phyloP scores from a whole-genome alignment of 208 protist genomes.

The Phytomonas francai region DNA sequence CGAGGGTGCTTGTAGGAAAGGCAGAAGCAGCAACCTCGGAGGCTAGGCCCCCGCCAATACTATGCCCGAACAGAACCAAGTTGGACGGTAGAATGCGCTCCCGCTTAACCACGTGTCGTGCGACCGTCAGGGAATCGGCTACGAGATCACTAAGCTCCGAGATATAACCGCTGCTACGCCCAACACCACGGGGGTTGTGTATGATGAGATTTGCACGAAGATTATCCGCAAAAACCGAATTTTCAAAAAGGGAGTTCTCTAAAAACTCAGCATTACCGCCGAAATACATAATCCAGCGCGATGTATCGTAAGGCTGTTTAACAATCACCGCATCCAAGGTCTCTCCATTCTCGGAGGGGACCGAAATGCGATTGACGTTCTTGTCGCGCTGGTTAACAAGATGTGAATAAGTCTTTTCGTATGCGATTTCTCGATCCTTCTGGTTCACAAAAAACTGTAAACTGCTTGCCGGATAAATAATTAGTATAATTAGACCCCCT shows the following conservation, averaged over 20 bases:
- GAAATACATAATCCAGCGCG: conserved; percentile 68
- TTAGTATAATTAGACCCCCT: conserved; percentile 34
- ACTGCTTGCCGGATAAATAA: conserved; percentile 50
- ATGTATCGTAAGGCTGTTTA: conserved; percentile 19
- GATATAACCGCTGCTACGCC: conserved; percentile 58
- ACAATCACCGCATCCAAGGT: conserved; percentile 46
- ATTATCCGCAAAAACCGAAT: conserved; percentile 20
- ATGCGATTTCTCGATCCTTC: conserved; percentile 2
- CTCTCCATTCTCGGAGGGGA: neutral
- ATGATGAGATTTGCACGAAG: conserved; percentile 63
- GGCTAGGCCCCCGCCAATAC: conserved; percentile 68
- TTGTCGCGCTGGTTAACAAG: neutral
- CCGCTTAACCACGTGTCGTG: conserved; percentile 18
- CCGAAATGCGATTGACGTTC: neutral
- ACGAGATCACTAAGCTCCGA: conserved; percentile 40
- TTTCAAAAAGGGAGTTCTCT: conserved; percentile 34
- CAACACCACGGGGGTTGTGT: conserved; percentile 71
- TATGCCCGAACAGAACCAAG: conserved; percentile 72
- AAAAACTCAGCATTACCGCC: conserved; percentile 78
- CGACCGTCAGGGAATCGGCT: conserved; percentile 48
- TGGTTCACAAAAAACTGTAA: conserved; percentile 34
- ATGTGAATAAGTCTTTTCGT: neutral
- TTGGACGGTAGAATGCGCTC: conserved; percentile 28
- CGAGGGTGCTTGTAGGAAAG: conserved; percentile 24
- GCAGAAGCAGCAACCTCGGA: conserved; percentile 30